These are phyloP conservation scores for Peterozyma toletana DNA, from an alignment of 805 yeast genomes.

Conservation along the genomic window DNA sequence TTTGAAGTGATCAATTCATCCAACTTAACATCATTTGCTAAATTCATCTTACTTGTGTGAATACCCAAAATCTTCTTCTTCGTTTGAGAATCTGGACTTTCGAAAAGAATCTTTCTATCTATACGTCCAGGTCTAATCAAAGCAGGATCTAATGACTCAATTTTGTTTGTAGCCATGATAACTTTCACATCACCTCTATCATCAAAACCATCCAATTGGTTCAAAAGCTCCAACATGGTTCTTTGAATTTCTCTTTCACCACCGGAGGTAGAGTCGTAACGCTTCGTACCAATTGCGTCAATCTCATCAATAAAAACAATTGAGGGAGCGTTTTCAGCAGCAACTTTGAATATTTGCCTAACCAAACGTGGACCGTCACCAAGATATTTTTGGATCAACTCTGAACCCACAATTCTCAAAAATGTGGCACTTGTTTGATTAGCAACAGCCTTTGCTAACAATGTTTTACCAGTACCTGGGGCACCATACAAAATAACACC, in stretches of 20 bases:
- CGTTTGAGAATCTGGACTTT: slow-evolving; percentile 89
- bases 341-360: slow-evolving; percentile 92
- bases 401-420: slow-evolving; percentile 93
- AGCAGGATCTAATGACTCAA: slow-evolving; percentile 93
- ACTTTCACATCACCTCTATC: slow-evolving; percentile 97
- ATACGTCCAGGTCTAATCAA: slow-evolving; percentile 95
- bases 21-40: slow-evolving; percentile 79
- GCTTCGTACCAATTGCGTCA: slow-evolving; percentile 98
- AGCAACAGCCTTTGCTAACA: slow-evolving; percentile 96
- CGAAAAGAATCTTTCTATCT: slow-evolving; percentile 91
- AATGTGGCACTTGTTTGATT: slow-evolving; percentile 96
- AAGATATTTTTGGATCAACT: slow-evolving; percentile 89
- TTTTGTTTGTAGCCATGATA: slow-evolving; percentile 95
- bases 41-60: slow-evolving; percentile 90
- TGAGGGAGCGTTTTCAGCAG: slow-evolving; percentile 97
- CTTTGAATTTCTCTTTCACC: slow-evolving; percentile 98
- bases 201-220: slow-evolving; percentile 95
- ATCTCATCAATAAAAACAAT: slow-evolving; percentile 97
- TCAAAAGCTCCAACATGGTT: slow-evolving; percentile 92
- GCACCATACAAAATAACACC: slow-evolving; percentile 97
- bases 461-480: slow-evolving; percentile 96
- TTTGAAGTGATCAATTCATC: slow-evolving; percentile 85
- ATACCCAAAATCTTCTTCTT: slow-evolving; percentile 88
- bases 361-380: slow-evolving; percentile 97
- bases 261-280: slow-evolving; percentile 87